Evolutionary conservation across 2,329 filamentous ascomycete species (phyloP), one percentile per base, ranked within the genome.

Genomic region (Pleomassaria siparia): DNA sequence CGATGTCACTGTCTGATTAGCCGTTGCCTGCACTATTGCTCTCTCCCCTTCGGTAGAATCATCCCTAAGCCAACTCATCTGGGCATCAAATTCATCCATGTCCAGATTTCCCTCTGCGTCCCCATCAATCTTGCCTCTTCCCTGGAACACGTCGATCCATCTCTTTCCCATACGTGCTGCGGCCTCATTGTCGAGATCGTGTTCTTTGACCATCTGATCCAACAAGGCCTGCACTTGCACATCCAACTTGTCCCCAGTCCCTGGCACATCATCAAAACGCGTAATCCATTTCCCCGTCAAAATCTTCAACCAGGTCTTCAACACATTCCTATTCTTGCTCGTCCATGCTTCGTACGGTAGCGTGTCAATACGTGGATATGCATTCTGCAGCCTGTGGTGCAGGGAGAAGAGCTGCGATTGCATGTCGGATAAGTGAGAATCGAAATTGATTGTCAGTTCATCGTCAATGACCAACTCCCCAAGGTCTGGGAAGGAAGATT

Each of bases 251-350:
- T 22, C 13, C 2, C 28, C 33, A 8, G 18, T 35, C 2, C 32
- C 8, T 15, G 46, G 1, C 12, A 55, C 49, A 15, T 54, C 39
- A 1, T 64, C 54, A 10, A 60, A 58, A 0, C 62, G 51, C 15
- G 51, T 56, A 16, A 60, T 46, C 55, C 59, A 69, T 35, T 61
- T 54, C 6, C 33, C 47, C 0, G 56, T 36, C 0, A 69, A 33
- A 11, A 68, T 60, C 41, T 56, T 64, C 0, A 68, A 49, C 61
- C 63, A 69, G 1, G 53, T 62, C 32, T 57, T 54, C n/a, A 67
- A 25, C 0, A 55, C 56, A 8, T 50, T 43, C 13, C 49, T 49
- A 22, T 62, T 58, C 9, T 51, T 55, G 3, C 52, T 55, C 1
- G 40, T 55, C 59, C 55, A 64, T 5, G 66, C 54, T 4, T 60